Evolutionary conservation across 2,329 filamentous ascomycete species (phyloP), one percentile per base, ranked within the genome.

Genomic region (Teratosphaeria zuluensis): DNA sequence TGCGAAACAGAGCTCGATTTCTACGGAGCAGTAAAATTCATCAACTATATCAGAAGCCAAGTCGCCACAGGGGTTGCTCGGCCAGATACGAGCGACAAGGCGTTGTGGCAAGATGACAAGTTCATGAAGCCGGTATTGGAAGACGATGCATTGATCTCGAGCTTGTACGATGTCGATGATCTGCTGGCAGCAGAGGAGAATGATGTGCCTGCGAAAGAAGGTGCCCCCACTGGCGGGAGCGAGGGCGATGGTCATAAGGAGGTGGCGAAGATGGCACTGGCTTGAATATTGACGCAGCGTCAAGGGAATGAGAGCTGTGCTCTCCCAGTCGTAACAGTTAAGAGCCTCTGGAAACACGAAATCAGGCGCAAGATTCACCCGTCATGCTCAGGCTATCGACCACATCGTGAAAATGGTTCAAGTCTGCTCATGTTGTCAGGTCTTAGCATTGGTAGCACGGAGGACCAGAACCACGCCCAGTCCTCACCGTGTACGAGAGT

Each of bases 41-140:
- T 81, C 61, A 82, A 82, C 65, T 81, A 76, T 63, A 71, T 81
- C 21, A 75, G 79, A 30, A 65, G 70, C 51, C 71, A 76, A 56
- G 73, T 73, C 21, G 63, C 72, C 53, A 71, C 69, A 33, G 74
- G 73, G 8, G 71, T 70, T 51, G 38, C 54, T 3, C 38, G 54
- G 21, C 48, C 54, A 12, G 42, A 59, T 19, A 74, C 86, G 51
- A 84, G 89, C 59, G 79, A 83, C 2, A 77, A 77, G 38, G 76
- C 78, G 1, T 78, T 84, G 30, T 85, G 96, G 62, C 80, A 84
- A n/a, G 84, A 90, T 61, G 92, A 97, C 63, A 80, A 82, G 63
- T 95, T 86, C 69, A 79, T 99, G 59, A 88, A 88, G 69, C 94
- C 94, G 0, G 86, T 91, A 3, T 76, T 99, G 7, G 87, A 94